A percentile compares a stretch with the other conserved stretches of the same genome.
Evolutionary conservation across 208 protist species (phyloP).

Genomic region (Trypanosoma lewisi): DNA sequence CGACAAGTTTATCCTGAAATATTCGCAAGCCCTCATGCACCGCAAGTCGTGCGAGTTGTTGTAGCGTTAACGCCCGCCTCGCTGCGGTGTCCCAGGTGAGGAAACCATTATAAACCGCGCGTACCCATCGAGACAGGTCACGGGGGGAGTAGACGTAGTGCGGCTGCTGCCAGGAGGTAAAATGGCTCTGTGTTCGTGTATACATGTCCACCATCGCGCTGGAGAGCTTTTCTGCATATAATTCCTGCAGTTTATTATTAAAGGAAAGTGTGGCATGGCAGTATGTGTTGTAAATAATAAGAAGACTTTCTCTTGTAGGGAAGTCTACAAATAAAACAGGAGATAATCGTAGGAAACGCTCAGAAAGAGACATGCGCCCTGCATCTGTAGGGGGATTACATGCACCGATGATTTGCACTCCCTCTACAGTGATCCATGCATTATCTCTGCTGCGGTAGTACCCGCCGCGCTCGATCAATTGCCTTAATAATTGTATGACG

Average conservation of each 20-base stretch:
- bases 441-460: constrained; percentile 93
- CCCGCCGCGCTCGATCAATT: constrained; percentile 97
- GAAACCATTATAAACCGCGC: constrained; percentile 96
- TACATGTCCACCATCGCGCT: constrained; percentile 97
- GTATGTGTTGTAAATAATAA: constrained; percentile 98
- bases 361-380: constrained; percentile 94
- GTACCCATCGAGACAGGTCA: constrained; percentile 97
- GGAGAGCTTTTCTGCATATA: constrained; percentile 67
- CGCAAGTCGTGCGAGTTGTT: constrained; percentile 92
- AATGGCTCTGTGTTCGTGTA: constrained; percentile 87
- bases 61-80: constrained; percentile 32
- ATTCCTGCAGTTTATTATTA: constrained; percentile 45
- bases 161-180: constrained; percentile 94
- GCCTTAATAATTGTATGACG: constrained; percentile 97
- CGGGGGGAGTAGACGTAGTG: constrained; percentile 99
- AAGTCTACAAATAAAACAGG: constrained; percentile 99
- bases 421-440: constrained; percentile 94
- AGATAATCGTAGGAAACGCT: constrained; percentile 96
- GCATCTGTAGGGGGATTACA: constrained; percentile 99
- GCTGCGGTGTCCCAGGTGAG: constrained; percentile 63
- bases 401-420: constrained; percentile 95
- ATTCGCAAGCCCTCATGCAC: constrained; percentile 98
- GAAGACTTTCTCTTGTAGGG: constrained; percentile 94
- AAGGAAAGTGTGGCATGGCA: constrained; percentile 93
- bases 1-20: constrained; percentile 95